Conservation (phyloP, 495 filamentous ascomycete species). For the Podospora australis region DNA sequence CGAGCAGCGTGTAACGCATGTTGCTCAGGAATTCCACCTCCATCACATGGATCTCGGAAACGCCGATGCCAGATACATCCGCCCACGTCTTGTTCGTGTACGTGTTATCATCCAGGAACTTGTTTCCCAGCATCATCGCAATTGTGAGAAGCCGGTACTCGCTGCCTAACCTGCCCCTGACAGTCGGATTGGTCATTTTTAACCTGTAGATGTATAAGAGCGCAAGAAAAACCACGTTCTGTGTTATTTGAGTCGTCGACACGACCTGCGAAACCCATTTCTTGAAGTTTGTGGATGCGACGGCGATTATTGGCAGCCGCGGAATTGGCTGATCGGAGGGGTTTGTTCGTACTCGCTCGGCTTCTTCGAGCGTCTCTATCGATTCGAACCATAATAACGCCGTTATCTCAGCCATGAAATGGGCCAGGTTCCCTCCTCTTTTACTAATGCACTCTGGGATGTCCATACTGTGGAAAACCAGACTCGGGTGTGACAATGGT, state of each 20-base stretch:
- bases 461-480: conserved; percentile 57
- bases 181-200: conserved; percentile 79
- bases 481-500: conserved; percentile 34
- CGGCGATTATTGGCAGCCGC: conserved; percentile 60
- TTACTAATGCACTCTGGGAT: conserved; percentile 69
- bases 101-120: conserved; percentile 98
- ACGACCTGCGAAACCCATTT: conserved; percentile 93
- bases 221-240: conserved; percentile 89
- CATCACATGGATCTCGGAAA: conserved; percentile 97
- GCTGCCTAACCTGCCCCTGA: conserved; percentile 86
- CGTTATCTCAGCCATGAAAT: conserved; percentile 88
- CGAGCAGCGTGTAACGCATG: conserved; percentile 88
- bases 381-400: conserved; percentile 99
- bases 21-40: conserved; percentile 99
- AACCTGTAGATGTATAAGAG: conserved; percentile 89
- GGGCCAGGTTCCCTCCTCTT: conserved; percentile 64
- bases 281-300: conserved; percentile 67
- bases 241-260: conserved; percentile 91
- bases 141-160: conserved; percentile 94
- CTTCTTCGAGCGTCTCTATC: conserved; percentile 62
- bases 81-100: conserved; percentile 99
- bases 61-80: conserved; percentile 91
- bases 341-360: conserved; percentile 57
- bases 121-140: conserved; percentile 97
- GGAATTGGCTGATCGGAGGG: conserved; percentile 36